Conservation (phyloP, 2,329 filamentous ascomycete species). For the Celoporthe dispersa region DNA sequence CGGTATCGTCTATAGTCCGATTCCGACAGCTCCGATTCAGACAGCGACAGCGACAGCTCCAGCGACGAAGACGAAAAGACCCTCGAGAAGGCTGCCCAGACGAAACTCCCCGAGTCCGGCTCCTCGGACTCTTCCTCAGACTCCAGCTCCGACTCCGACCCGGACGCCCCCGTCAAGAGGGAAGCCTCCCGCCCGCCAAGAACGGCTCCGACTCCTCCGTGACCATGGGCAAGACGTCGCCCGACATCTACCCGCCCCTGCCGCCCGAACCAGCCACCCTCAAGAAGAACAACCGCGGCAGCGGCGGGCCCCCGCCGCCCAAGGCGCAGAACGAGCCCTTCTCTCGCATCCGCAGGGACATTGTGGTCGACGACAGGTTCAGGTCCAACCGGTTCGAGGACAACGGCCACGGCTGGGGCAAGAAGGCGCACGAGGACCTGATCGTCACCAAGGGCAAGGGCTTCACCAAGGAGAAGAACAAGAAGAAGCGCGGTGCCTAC, state of each 20-base stretch:
- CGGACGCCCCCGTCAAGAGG: too few relatives aligned
- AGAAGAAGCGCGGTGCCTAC: constrained; percentile 92
- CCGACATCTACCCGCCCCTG: constrained; percentile 53
- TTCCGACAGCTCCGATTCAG: constrained; percentile 37
- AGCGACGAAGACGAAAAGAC: constrained; percentile 31
- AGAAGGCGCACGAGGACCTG: constrained; percentile 84
- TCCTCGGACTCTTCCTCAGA: constrained; percentile 39
- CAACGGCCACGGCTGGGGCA: constrained; percentile 83
- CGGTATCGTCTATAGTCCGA: constrained; percentile 33
- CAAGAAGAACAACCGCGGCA: constrained; percentile 44
- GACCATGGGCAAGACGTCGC: constrained; percentile 59
- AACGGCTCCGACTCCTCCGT: constrained; percentile 47
- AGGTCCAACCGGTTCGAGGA: constrained; percentile 73
- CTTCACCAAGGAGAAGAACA: constrained; percentile 99
- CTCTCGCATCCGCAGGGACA: constrained; percentile 74
- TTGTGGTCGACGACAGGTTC: constrained; percentile 69
- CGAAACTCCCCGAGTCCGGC: constrained; percentile 40
- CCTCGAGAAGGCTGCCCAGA: constrained; percentile 33
- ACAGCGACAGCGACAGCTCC: constrained; percentile 39
- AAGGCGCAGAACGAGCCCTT: constrained; percentile 68
- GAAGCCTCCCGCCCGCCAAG: constrained; percentile 36
- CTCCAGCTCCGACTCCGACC: constrained; percentile 56
- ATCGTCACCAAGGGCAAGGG: constrained; percentile 93
- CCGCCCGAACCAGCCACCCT: constrained; percentile 52
- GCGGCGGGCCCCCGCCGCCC: constrained; percentile 47